Evolutionary conservation across 306 rosid species (phyloP).

Genomic region (Fragaria vesca): DNA sequence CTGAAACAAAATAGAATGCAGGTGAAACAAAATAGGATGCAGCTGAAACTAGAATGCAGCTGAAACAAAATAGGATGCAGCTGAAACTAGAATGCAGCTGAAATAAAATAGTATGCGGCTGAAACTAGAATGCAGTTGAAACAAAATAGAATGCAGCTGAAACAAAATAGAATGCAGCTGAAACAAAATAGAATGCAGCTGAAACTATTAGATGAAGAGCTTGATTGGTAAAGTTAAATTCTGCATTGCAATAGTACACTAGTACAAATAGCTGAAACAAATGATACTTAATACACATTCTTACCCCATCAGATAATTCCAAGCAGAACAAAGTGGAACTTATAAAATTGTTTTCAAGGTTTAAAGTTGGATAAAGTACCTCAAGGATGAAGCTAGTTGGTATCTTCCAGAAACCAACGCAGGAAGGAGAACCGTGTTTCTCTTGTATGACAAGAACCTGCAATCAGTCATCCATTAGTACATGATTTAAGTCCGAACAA

Average conservation of each 20-base stretch:
- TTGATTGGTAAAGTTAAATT: background rate
- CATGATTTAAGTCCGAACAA: background rate
- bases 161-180: conserved; percentile 32
- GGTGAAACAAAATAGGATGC: too few species aligned
- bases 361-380: conserved; percentile 41
- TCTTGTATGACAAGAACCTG: conserved; percentile 97
- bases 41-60: too few species aligned
- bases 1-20: too few species aligned
- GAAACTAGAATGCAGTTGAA: too few species aligned
- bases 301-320: conserved; percentile 55
- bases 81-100: too few species aligned
- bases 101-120: too few species aligned
- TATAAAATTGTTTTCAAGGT: background rate
- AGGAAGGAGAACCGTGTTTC: conserved; percentile 58
- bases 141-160: too few species aligned
- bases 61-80: too few species aligned
- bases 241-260: conserved; percentile 6
- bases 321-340: background rate
- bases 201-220: conserved; percentile 22
- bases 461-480: background rate
- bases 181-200: conserved; percentile 25
- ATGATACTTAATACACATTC: conserved; percentile 13
- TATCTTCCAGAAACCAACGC: conserved; percentile 77
- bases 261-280: background rate
- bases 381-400: conserved; percentile 92